Conservation (phyloP, 352 stramenopile genomes). For the Globisporangium rhizosaccharum region DNA sequence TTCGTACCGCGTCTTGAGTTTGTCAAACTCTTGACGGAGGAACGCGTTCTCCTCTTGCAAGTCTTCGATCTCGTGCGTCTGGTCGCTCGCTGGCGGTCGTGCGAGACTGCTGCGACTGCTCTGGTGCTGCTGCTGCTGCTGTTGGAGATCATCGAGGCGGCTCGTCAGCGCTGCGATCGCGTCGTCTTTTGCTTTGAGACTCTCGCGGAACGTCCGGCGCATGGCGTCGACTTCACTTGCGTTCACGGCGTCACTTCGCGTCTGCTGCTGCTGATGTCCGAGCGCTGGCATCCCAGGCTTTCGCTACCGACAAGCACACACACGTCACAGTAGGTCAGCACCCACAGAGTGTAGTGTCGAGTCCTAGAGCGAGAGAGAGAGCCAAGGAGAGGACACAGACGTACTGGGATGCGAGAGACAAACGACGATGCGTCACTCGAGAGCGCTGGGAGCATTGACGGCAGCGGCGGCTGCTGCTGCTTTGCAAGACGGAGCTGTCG, state of each 20-base stretch:
- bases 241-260: slow-evolving; percentile 14
- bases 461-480: slow-evolving; percentile 1
- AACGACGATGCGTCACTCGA: not conserved
- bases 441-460: not conserved
- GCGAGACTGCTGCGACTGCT: too few species aligned
- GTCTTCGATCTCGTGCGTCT: slow-evolving; percentile 38
- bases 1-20: slow-evolving; percentile 62
- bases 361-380: too few species aligned
- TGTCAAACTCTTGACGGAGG: slow-evolving; percentile 59
- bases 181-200: slow-evolving; percentile 55
- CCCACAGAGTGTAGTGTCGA: not conserved
- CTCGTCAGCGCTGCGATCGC: slow-evolving; percentile 43
- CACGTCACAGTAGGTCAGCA: not conserved
- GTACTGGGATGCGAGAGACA: slow-evolving; percentile 30
- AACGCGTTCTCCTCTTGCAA: slow-evolving; percentile 66
- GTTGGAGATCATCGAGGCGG: slow-evolving; percentile 23
- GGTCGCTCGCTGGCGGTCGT: slow-evolving; percentile 2
- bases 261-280: slow-evolving; percentile 14
- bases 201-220: slow-evolving; percentile 40
- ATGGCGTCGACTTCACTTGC: slow-evolving; percentile 35
- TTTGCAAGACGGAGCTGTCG: slow-evolving; percentile 25
- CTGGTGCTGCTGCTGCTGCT: slow-evolving; percentile 2
- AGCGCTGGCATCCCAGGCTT: slow-evolving; percentile 17
- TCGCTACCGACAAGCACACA: slow-evolving; percentile 13
- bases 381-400: slow-evolving; percentile 3